Base-by-base conservation (phyloP, 306 rosid species). In the Dalbergia oliveri region DNA sequence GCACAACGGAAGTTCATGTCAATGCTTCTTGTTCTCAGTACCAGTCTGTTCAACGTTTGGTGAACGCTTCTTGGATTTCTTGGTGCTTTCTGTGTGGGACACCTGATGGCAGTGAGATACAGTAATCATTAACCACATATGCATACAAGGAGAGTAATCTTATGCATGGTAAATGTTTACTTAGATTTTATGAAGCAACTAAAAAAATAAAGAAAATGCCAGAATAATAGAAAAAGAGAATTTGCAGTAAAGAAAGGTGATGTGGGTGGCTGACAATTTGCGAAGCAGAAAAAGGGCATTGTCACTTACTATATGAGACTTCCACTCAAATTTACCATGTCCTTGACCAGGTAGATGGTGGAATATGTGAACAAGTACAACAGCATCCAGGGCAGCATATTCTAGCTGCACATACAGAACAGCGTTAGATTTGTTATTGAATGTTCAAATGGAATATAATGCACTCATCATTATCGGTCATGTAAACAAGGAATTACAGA, bases 341-440 rank as follows among this genome's bases (percentile, higher is more conserved):
- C 91, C 88, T 59, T 89, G 97, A 80, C 77, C 73, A 2, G 91
- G 87, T 49, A 95, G 81, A 18, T 90, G 98, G 72, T 79, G 83
- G 86, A 96, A 96, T 71, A 96, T 90, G 87, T 82, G 99, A 88
- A 93, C 66, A 6, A 96, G 93, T 34, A 93, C 97, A 53, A 83
- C 93, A 80, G 99, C 99, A 82, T 93, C 99, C 69, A 96, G 88
- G 43, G 99, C 98, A 58, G 99, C 99, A 79, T 96, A 93, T 82
- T 96, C 98, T 58, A 96, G 88, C 99, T 96, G 94, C 84, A 83
- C 69, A 74, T 19, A 72, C 4, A 49, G 61, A 61, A 81, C 39
- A n/a, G 45, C 18, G 7, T 57, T 47, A 73, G 80, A 71, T 26
- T 37, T 37, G 7, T 74, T 69, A 41, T 44, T 77, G 44, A 78